Percentiles rank a stretch among this genome's conserved stretches.
These are phyloP conservation scores for Kwoniella sp. DNA, from an alignment of 768 basidiomycete species.

Conservation along the genomic window DNA sequence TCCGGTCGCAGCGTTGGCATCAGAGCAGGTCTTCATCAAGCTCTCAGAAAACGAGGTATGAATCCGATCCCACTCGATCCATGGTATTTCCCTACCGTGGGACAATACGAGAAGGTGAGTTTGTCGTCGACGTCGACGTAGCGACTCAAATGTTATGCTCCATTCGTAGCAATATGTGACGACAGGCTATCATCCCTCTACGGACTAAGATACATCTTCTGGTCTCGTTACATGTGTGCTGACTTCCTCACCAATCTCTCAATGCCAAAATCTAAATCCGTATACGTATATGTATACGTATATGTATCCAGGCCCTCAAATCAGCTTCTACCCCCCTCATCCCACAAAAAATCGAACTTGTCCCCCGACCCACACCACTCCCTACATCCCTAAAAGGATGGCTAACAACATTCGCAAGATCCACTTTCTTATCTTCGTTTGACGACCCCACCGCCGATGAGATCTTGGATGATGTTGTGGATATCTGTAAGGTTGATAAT, in stretches of 20 bases:
- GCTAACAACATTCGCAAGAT: constrained; percentile 68
- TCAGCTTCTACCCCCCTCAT: neutral
- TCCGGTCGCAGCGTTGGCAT: constrained; percentile 60
- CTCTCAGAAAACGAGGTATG: constrained; percentile 62
- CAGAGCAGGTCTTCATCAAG: constrained; percentile 63
- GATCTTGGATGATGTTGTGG: constrained; percentile 67
- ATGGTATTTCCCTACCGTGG: constrained; percentile 78
- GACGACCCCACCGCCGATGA: constrained; percentile 62
- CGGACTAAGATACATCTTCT: too few relatives aligned
- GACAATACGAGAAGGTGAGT: constrained; percentile 66
- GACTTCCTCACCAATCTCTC: too few relatives aligned
- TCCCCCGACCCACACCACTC: constrained; percentile 55
- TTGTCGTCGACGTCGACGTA: constrained; percentile 35
- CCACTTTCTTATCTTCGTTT: constrained; percentile 64
- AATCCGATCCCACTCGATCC: constrained; percentile 69
- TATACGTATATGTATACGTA: too few relatives aligned
- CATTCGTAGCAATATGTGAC: neutral
- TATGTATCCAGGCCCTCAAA: neutral
- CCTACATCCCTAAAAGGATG: constrained; percentile 60
- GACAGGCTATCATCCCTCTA: neutral
- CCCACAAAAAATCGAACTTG: constrained; percentile 30
- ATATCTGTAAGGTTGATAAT: constrained; percentile 38
- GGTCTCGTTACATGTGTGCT: too few relatives aligned
- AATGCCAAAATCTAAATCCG: too few relatives aligned
- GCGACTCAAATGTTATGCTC: too few relatives aligned